Conservation (phyloP, 768 basidiomycete species). For the Tricholoma furcatifolium region DNA sequence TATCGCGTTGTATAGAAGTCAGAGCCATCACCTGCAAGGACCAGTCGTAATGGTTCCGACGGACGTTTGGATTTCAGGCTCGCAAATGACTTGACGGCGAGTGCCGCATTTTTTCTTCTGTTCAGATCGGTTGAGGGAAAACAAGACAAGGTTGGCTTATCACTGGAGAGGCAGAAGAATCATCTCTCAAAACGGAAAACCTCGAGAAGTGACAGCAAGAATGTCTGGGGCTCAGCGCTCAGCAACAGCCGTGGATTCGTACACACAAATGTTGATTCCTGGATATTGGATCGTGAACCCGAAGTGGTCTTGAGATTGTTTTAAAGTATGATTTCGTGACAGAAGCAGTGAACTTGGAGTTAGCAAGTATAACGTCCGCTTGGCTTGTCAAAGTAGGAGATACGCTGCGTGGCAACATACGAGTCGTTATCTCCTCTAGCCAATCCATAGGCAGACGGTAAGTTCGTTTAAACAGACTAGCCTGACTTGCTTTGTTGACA, state of each 20-base stretch:
- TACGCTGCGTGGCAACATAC: conserved; percentile 39
- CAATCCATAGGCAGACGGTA: conserved; percentile 91
- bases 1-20: not conserved
- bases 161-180: conserved; percentile 28
- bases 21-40: conserved; percentile 66
- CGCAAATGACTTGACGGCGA: conserved; percentile 82
- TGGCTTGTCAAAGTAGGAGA: conserved; percentile 52
- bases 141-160: conserved; percentile 59
- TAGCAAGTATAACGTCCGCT: conserved; percentile 88
- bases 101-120: conserved; percentile 86
- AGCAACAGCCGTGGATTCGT: conserved; percentile 45
- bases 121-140: conserved; percentile 95
- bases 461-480: conserved; percentile 59
- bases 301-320: conserved; percentile 57
- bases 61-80: conserved; percentile 36
- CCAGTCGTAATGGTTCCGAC: conserved; percentile 54
- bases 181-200: conserved; percentile 6
- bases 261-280: conserved; percentile 82
- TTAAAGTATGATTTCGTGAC: conserved; percentile 78
- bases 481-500: conserved; percentile 35
- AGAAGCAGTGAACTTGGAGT: conserved; percentile 86
- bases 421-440: conserved; percentile 86
- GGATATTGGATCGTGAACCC: conserved; percentile 80
- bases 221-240: conserved; percentile 46
- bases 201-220: conserved; percentile 56